Conservation (phyloP, 208 protist species). For the Phytomonas francai region DNA sequence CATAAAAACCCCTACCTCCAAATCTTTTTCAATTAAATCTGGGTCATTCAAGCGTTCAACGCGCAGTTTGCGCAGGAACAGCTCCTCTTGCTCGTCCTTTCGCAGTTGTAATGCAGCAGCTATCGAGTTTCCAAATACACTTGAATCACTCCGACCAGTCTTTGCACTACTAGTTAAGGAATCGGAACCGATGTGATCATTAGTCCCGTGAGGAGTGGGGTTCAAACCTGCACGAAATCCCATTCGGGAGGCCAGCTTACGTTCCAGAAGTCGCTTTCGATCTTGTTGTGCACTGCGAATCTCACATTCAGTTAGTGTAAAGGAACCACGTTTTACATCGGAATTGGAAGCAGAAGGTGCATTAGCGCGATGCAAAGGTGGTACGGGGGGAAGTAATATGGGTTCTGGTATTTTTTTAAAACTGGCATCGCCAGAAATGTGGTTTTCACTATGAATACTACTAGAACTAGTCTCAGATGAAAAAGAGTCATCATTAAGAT, state of each 20-base stretch:
- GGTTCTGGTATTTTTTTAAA: neutral
- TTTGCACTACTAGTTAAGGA: neutral
- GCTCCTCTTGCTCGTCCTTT: constrained; percentile 31
- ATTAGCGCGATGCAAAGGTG: neutral
- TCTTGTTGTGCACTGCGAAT: neutral
- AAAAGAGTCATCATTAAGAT: neutral
- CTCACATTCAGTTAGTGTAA: neutral
- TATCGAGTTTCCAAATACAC: constrained; percentile 54
- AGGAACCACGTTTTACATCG: neutral
- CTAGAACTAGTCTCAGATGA: neutral
- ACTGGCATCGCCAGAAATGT: neutral
- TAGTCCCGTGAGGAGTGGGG: neutral
- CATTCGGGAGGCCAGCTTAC: neutral
- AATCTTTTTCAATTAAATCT: constrained; percentile 46
- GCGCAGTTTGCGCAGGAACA: constrained; percentile 27
- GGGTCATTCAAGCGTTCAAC: constrained; percentile 29
- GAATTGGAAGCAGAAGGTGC: neutral
- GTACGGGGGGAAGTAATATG: neutral
- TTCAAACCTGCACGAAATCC: neutral
- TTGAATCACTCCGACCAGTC: neutral
- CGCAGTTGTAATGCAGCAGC: constrained; percentile 36
- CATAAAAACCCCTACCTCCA: constrained; percentile 68
- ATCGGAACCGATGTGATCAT: neutral
- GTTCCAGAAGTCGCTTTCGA: neutral
- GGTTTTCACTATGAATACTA: neutral